phyloP scores from a whole-genome alignment of 768 basidiomycete genomes.

The Trametes maxima region DNA sequence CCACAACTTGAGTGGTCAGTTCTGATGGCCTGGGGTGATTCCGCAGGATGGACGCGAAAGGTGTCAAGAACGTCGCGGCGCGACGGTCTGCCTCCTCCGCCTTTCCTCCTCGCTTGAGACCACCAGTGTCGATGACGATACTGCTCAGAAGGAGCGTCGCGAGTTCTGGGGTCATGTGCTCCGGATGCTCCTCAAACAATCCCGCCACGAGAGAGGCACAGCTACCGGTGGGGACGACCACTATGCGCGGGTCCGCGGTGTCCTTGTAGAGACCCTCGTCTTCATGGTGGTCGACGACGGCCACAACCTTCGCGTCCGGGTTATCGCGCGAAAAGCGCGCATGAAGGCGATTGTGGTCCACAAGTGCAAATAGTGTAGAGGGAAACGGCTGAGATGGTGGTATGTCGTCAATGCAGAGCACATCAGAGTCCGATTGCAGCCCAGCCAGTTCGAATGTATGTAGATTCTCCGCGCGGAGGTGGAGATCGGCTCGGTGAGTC shows the following conservation, averaged over 20 bases:
- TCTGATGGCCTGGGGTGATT: background rate
- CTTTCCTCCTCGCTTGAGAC: conserved; percentile 78
- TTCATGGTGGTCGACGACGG: conserved; percentile 89
- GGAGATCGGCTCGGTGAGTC: conserved; percentile 66
- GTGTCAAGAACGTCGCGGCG: conserved; percentile 65
- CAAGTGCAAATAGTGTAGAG: conserved; percentile 69
- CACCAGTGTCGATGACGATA: conserved; percentile 86
- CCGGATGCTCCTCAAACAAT: conserved; percentile 32
- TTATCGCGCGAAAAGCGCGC: conserved; percentile 44
- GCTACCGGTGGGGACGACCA: conserved; percentile 70
- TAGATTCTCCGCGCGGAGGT: conserved; percentile 85
- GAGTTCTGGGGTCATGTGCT: conserved; percentile 55
- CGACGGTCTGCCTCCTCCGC: conserved; percentile 64
- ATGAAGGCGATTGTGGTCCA: conserved; percentile 86
- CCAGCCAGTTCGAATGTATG: conserved; percentile 68
- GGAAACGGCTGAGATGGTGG: conserved; percentile 44
- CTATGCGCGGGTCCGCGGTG: conserved; percentile 64
- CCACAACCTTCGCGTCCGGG: conserved; percentile 56
- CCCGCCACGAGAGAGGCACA: conserved; percentile 70
- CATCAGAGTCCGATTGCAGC: conserved; percentile 50
- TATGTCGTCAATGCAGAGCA: conserved; percentile 68
- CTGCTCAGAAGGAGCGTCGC: conserved; percentile 80
- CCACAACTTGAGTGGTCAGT: conserved; percentile 34
- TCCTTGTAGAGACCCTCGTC: conserved; percentile 75
- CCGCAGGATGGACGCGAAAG: conserved; percentile 40